Percentiles rank a stretch among this genome's conserved stretches.
phyloP scores from a whole-genome alignment of 202 grass and related monocot species.

The Carex arenaria region DNA sequence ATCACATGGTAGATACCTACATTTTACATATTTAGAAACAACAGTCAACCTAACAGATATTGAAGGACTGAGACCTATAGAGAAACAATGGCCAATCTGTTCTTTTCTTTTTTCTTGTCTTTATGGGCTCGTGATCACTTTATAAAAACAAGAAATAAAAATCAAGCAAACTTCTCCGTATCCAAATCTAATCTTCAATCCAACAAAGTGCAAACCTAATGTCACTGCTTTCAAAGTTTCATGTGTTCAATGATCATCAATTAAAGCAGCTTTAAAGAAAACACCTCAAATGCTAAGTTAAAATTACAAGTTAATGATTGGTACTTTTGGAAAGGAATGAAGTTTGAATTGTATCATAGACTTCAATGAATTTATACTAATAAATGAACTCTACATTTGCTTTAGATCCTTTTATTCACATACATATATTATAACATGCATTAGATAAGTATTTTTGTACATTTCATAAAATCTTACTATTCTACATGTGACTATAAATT shows the following conservation, averaged over 20 bases:
- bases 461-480: background rate
- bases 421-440: background rate
- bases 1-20: background rate
- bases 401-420: constrained; percentile 1
- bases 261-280: background rate
- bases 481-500: background rate
- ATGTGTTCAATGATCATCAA: background rate
- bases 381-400: background rate
- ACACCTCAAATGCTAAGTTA: background rate
- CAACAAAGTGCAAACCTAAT: background rate
- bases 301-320: background rate
- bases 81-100: background rate
- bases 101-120: background rate
- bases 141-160: background rate
- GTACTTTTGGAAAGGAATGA: background rate
- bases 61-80: background rate
- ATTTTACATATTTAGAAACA: background rate
- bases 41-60: background rate
- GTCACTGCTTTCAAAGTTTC: background rate
- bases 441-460: background rate
- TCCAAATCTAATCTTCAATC: background rate
- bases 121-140: no score
- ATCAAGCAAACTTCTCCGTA: background rate
- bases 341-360: background rate
- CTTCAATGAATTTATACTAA: background rate